Conservation (phyloP, 2,329 filamentous ascomycete genomes). For the Pseudogymnoascus sp. region DNA sequence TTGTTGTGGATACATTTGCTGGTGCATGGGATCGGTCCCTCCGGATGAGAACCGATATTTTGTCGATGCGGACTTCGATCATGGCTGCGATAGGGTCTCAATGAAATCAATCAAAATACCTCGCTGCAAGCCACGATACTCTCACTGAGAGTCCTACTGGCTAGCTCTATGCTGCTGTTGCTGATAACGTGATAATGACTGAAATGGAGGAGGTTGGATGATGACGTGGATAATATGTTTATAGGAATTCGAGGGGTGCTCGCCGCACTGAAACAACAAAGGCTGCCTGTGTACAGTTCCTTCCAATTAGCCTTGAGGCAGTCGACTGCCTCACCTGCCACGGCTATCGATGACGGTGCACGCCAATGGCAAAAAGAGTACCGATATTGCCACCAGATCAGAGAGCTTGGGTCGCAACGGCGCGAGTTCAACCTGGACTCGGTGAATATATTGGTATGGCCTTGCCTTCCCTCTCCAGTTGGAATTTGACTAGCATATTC, state of each 20-base stretch:
- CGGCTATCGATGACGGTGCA: background rate
- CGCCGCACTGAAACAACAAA: background rate
- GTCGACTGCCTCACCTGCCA: background rate
- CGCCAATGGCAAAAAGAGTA: background rate
- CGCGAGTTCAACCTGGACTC: slow-evolving; percentile 1
- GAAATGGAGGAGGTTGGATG: background rate
- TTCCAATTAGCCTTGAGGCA: background rate
- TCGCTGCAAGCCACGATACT: slow-evolving; percentile 7
- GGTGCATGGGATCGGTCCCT: slow-evolving; percentile 28
- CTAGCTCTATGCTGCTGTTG: background rate
- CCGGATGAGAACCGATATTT: slow-evolving; percentile 16
- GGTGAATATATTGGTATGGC: slow-evolving; percentile 8
- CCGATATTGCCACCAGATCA: slow-evolving; percentile 6
- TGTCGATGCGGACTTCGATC: slow-evolving; percentile 25
- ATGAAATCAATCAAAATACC: slow-evolving; percentile 20
- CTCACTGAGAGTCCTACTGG: background rate
- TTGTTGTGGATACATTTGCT: slow-evolving; percentile 27
- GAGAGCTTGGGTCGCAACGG: slow-evolving; percentile 8
- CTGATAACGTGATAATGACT: slow-evolving; percentile 3
- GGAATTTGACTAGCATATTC: slow-evolving; percentile 5
- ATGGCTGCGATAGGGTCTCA: slow-evolving; percentile 15
- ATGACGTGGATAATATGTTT: slow-evolving; percentile 6
- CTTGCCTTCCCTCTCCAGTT: slow-evolving; percentile 5
- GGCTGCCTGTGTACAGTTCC: background rate
- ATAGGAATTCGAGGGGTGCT: background rate